Evolutionary conservation across 2,329 filamentous ascomycete species (phyloP).

Genomic region (Cadophora luteo-olivacea): DNA sequence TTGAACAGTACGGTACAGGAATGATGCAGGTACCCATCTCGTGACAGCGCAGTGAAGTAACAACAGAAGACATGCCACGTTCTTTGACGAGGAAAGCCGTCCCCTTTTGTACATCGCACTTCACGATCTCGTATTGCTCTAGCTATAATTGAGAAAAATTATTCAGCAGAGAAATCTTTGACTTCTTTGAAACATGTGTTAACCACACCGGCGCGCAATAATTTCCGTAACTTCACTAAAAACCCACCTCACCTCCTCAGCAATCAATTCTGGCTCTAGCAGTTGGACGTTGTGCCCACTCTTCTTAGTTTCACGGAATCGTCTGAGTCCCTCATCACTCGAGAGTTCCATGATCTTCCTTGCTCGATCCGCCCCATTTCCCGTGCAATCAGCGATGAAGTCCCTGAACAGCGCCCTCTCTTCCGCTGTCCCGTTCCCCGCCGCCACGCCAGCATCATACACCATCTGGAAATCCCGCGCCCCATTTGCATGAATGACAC

Average conservation of each 20-base stretch:
- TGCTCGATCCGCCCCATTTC: not conserved
- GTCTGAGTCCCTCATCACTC: not conserved
- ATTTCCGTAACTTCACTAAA: not conserved
- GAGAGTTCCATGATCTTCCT: not conserved
- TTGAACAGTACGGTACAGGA: not conserved
- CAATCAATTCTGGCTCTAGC: not conserved
- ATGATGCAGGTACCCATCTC: not conserved
- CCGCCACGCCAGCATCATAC: slow-evolving; percentile 2
- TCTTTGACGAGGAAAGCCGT: not conserved
- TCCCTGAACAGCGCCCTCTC: not conserved
- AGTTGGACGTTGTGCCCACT: not conserved
- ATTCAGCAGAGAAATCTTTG: too few relatives aligned
- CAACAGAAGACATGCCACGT: not conserved
- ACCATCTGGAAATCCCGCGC: not conserved
- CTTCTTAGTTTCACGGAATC: too few relatives aligned
- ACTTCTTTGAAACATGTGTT: not conserved
- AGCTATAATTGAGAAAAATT: too few relatives aligned
- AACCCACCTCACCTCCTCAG: not conserved
- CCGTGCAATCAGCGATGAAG: not conserved
- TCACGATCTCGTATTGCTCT: too few relatives aligned
- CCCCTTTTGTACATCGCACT: not conserved
- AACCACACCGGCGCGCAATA: not conserved
- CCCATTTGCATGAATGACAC: not conserved
- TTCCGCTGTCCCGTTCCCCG: not conserved
- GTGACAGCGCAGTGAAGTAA: not conserved